phyloP scores from a whole-genome alignment of 2,329 filamentous ascomycete species.

The Phialophora chinensis region DNA sequence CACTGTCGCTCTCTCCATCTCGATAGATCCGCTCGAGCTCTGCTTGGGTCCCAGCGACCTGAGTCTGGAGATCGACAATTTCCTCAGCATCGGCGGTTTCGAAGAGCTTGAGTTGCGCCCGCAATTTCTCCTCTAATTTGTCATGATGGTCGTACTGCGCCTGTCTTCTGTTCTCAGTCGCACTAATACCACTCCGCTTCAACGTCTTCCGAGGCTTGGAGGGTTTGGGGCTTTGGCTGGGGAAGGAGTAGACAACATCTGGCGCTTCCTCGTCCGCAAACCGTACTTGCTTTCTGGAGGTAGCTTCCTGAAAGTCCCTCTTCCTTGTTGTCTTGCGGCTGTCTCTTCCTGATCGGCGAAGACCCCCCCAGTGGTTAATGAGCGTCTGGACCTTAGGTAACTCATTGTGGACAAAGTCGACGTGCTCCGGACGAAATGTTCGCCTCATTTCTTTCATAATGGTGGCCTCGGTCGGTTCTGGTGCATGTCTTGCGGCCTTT shows the following conservation, averaged over 20 bases:
- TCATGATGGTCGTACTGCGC: conserved; percentile 21
- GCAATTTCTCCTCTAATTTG: conserved; percentile 8
- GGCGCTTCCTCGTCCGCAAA: conserved; percentile 14
- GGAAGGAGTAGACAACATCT: neutral
- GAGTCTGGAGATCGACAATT: conserved; percentile 6
- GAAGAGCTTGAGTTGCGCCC: conserved; percentile 24
- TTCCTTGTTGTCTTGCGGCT: neutral
- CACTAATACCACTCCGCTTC: neutral
- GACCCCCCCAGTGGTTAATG: conserved; percentile 15
- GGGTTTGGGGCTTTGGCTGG: neutral
- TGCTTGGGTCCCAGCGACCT: conserved; percentile 13
- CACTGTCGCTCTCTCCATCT: conserved; percentile 26
- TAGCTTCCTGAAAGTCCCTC: neutral
- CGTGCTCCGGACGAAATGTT: conserved; percentile 11
- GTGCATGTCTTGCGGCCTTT: conserved; percentile 3
- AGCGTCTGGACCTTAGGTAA: conserved; percentile 16
- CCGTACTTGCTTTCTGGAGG: conserved; percentile 18
- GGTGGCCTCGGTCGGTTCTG: conserved; percentile 11
- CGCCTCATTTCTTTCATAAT: conserved; percentile 12
- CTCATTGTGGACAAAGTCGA: conserved; percentile 20
- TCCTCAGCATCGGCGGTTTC: conserved; percentile 6
- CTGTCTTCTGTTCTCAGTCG: conserved; percentile 23
- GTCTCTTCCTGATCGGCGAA: conserved; percentile 9
- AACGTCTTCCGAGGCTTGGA: neutral
- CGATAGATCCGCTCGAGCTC: neutral